Conservation (phyloP, 495 filamentous ascomycete genomes). For the Podospora sp. region DNA sequence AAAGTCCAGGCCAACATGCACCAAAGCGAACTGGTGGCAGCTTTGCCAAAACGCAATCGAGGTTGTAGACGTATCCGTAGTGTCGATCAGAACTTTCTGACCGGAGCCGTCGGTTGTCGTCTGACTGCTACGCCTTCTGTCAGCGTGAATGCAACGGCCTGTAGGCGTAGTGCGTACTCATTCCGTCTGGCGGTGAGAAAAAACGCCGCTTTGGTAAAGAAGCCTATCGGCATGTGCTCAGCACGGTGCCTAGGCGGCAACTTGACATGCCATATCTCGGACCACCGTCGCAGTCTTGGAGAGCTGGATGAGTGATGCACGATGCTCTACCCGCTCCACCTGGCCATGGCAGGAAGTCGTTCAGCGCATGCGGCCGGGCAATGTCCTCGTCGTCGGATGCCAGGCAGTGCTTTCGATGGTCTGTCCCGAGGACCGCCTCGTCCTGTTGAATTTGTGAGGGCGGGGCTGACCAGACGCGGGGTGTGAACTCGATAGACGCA, state of each 20-base stretch:
- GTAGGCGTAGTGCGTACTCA: not conserved
- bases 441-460: not conserved
- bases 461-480: not conserved
- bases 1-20: not conserved
- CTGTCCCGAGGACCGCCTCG: not conserved
- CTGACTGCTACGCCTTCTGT: not conserved
- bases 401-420: not conserved
- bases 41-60: not conserved
- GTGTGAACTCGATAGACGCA: slow-evolving; percentile 8
- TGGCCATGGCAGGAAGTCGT: not conserved
- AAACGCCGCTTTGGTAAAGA: not conserved
- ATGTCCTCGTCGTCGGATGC: not conserved
- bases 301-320: not conserved
- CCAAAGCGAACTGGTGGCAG: not conserved
- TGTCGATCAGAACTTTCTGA: not conserved
- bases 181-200: not conserved
- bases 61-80: not conserved
- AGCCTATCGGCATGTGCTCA: not conserved
- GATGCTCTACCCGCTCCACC: not conserved
- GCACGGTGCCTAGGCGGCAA: not conserved
- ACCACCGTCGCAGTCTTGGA: not conserved
- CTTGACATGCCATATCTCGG: not conserved
- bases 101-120: not conserved
- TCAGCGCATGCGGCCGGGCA: not conserved
- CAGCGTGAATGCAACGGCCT: not conserved